Base-by-base conservation (phyloP, 371 early-diverging fungal species). In the Conidiobolus incongruus region DNA sequence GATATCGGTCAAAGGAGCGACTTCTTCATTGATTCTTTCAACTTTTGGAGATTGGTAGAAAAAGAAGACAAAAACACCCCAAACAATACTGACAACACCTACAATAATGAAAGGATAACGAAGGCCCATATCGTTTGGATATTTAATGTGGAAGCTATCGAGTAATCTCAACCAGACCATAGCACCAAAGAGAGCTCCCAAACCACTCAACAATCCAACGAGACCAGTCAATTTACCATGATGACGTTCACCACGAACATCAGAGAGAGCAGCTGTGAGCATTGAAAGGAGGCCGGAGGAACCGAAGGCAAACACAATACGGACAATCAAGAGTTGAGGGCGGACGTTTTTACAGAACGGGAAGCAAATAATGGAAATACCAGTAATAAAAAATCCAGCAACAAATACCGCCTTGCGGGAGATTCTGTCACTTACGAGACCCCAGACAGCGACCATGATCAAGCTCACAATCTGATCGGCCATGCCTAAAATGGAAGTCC, bases 221-320 rank as follows among this genome's bases (percentile, higher is more conserved):
- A 68, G 41, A 0, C 63, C 71, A 30, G 67, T 58, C 2, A 63
- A 59, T 19, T 62, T 46, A 12, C 65, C 70, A 31, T 68, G 62
- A n/a, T n/a, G n/a, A 26, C 60, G 55, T 0, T 61, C 59, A 22
- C 62, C 58, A 0, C 63, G 59, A 1, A 63, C 52, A 50, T 72
- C 70, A 15, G 63, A 54, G 40, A 70, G 48, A 26, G 63, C 56
- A 10, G 66, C 70, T 0, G 70, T 63, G 61, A 75, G 61, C 86
- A 85, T 82, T 19, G 72, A 52, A 2, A 69, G 66, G 6, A 65
- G 55, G 0, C 75, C 77, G 5, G 80, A 62, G 2, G 77, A 68
- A 8, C 86, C 86, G 13, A 77, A 35, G 0, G 77, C 68, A 54
- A 69, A 78, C 45, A 63, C 47, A 33, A 63, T 53, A 35, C 70